phyloP scores from a whole-genome alignment of 2,329 filamentous ascomycete genomes.

The Fusarium nanum region DNA sequence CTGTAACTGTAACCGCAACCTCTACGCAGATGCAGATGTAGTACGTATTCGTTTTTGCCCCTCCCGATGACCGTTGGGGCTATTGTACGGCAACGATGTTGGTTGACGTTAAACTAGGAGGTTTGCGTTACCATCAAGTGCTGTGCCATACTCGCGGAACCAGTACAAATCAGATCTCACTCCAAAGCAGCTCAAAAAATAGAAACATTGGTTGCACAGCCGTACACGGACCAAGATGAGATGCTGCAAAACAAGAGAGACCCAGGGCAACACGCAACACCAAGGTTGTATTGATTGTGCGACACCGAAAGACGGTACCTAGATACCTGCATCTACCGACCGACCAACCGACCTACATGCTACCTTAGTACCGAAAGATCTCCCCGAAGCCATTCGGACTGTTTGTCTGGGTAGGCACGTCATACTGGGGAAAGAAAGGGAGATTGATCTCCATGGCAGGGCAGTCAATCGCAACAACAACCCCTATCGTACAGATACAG shows the following conservation, averaged over 20 bases:
- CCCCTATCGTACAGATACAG: not conserved
- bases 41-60: conserved; percentile 1
- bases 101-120: conserved; percentile 9
- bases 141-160: conserved; percentile 13
- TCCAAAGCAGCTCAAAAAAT: conserved; percentile 14
- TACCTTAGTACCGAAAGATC: not conserved
- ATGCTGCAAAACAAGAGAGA: conserved; percentile 14
- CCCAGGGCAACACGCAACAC: not conserved
- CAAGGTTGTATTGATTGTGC: not conserved
- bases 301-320: not conserved
- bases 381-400: conserved; percentile 28
- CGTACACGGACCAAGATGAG: conserved; percentile 23
- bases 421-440: conserved; percentile 26
- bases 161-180: not conserved
- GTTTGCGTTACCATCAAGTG: conserved; percentile 10
- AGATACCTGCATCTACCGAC: not conserved
- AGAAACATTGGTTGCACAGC: conserved; percentile 11
- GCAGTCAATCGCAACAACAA: conserved; percentile 28
- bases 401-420: conserved; percentile 18
- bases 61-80: conserved; percentile 26
- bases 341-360: not conserved
- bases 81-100: conserved; percentile 10
- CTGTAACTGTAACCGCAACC: not conserved
- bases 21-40: not conserved
- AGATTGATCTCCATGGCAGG: conserved; percentile 5